A percentile compares a stretch with the other conserved stretches of the same genome.
Conservation (phyloP, 192 early-diverging fungal genomes). For the Piromyces finnis region DNA sequence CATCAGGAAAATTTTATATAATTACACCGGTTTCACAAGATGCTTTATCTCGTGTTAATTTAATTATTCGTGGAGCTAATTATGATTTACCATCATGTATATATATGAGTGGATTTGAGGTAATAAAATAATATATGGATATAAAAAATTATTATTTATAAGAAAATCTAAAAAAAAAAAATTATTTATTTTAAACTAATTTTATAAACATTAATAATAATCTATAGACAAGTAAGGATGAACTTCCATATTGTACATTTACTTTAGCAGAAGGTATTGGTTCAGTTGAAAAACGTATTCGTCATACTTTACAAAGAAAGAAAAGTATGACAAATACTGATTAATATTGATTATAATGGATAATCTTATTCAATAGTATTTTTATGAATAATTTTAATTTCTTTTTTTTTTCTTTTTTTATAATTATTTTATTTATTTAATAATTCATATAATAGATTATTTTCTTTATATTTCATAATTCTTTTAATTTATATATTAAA, state of each 20-base stretch:
- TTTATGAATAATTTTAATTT: not conserved
- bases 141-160: too few species aligned
- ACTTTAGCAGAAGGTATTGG: not conserved
- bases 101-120: not conserved
- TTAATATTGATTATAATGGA: too few species aligned
- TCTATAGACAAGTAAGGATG: not conserved
- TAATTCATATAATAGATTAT: too few species aligned
- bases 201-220: too few species aligned
- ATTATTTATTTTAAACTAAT: too few species aligned
- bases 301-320: not conserved
- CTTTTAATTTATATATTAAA: too few species aligned
- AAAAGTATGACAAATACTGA: not conserved
- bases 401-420: too few species aligned
- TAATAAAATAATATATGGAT: not conserved
- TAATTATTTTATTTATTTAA: too few species aligned
- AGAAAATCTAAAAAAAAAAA: too few species aligned
- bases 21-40: constrained; percentile 23
- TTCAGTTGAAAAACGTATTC: not conserved
- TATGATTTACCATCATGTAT: constrained; percentile 1
- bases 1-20: constrained; percentile 26
- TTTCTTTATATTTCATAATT: too few species aligned
- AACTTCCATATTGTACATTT: not conserved
- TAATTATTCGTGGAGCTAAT: constrained; percentile 24
- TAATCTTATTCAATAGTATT: too few species aligned
- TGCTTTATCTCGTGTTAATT: constrained; percentile 13